These are phyloP conservation scores for Abeoforma whisleri DNA, from an alignment of 78 protist species.

Conservation along the genomic window DNA sequence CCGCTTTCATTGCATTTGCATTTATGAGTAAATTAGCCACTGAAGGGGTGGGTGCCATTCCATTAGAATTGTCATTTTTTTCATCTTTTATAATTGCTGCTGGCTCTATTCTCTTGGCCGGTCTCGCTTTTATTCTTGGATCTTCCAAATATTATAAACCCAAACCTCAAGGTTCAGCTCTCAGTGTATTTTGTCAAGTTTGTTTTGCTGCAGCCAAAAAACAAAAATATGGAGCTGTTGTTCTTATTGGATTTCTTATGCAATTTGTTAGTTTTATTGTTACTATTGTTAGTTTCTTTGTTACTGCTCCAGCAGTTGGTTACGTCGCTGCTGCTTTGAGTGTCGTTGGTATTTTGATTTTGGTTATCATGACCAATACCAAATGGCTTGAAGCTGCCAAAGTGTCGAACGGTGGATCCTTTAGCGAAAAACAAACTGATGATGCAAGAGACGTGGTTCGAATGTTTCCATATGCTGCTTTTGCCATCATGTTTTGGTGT, in stretches of 20 bases:
- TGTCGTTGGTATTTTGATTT: background rate
- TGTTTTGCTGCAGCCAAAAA: too few species aligned
- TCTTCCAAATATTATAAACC: background rate
- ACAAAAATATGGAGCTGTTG: background rate
- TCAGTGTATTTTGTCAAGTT: background rate
- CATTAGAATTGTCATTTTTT: slow-evolving; percentile 20
- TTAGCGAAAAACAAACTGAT: background rate
- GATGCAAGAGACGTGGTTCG: background rate
- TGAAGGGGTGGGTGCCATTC: background rate
- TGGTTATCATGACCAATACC: background rate
- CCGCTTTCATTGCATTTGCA: background rate
- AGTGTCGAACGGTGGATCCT: background rate
- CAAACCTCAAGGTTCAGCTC: background rate
- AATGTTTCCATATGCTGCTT: background rate
- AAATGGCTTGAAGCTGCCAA: background rate
- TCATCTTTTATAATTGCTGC: slow-evolving; percentile 16
- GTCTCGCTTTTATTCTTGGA: background rate
- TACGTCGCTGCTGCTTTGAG: background rate
- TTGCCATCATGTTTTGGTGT: slow-evolving; percentile 2
- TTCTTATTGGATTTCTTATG: background rate
- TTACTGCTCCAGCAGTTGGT: background rate
- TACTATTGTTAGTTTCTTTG: background rate
- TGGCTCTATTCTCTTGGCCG: background rate
- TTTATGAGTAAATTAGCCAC: slow-evolving; percentile 13
- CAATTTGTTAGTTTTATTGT: background rate